phyloP scores from a whole-genome alignment of 1,284 basidiomycete genomes.

The Naganishia albida region DNA sequence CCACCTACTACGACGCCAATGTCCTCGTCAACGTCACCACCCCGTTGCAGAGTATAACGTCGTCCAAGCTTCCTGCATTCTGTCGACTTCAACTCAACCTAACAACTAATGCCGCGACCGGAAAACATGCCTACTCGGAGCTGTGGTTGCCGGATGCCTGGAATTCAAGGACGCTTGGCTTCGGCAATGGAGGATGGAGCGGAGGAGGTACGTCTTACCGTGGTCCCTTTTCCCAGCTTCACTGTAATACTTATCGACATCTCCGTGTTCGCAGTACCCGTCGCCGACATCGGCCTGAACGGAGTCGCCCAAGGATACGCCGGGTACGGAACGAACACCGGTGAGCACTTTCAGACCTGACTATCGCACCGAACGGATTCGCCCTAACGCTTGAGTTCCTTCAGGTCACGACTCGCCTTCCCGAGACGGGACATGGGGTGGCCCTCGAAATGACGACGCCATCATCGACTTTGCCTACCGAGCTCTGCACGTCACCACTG shows the following conservation, averaged over 20 bases:
- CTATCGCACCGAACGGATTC: not conserved
- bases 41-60: constrained; percentile 16
- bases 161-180: constrained; percentile 23
- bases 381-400: not conserved
- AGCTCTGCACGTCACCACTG: constrained; percentile 24
- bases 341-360: not conserved
- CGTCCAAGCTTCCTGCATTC: constrained; percentile 13
- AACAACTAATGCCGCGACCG: constrained; percentile 14
- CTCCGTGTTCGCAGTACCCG: not conserved
- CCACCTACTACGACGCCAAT: constrained; percentile 18
- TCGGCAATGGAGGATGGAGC: constrained; percentile 26
- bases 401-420: constrained; percentile 19
- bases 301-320: constrained; percentile 24
- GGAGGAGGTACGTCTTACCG: constrained; percentile 19
- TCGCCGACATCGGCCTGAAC: constrained; percentile 6
- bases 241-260: not conserved
- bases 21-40: constrained; percentile 20
- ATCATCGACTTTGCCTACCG: constrained; percentile 30
- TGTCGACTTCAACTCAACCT: constrained; percentile 21
- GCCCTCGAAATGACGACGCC: constrained; percentile 22
- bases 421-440: constrained; percentile 11
- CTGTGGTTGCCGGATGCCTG: constrained; percentile 27
- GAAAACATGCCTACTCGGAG: constrained; percentile 20
- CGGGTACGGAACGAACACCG: constrained; percentile 25
- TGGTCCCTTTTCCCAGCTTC: not conserved